Conservation (phyloP, 2,329 filamentous ascomycete genomes). For the Neofusicoccum sp. region DNA sequence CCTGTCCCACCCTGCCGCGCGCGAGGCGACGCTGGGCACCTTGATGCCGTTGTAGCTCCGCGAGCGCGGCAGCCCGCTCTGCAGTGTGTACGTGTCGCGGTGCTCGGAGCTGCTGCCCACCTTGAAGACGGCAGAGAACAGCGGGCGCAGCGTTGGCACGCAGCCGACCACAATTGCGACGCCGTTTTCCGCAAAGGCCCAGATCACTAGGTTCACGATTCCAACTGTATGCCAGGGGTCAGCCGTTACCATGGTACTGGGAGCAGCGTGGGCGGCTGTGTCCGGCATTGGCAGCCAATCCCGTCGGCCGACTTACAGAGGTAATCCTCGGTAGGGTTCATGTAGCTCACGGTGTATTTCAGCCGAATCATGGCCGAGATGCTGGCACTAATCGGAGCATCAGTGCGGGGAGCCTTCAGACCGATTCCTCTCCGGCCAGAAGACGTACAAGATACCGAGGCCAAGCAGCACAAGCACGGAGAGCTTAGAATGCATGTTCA, state of each 20-base stretch:
- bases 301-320: slow-evolving; percentile 27
- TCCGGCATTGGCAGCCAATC: background rate
- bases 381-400: slow-evolving; percentile 6
- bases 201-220: slow-evolving; percentile 39
- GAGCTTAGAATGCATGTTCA: slow-evolving; percentile 29
- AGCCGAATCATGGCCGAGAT: slow-evolving; percentile 35
- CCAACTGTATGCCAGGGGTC: slow-evolving; percentile 24
- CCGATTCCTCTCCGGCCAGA: slow-evolving; percentile 22
- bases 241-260: background rate
- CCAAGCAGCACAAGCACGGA: slow-evolving; percentile 28
- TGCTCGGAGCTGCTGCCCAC: slow-evolving; percentile 22
- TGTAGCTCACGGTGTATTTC: slow-evolving; percentile 37
- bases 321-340: slow-evolving; percentile 36
- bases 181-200: slow-evolving; percentile 40
- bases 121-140: slow-evolving; percentile 31
- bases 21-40: slow-evolving; percentile 11
- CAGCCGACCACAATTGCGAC: slow-evolving; percentile 37
- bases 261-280: background rate
- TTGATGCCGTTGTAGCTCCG: slow-evolving; percentile 9
- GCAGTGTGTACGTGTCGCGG: slow-evolving; percentile 14
- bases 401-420: slow-evolving; percentile 21
- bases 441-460: slow-evolving; percentile 30
- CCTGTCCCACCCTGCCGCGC: background rate
- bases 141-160: slow-evolving; percentile 32
- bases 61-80: background rate